Percentiles rank a stretch among this genome's conserved stretches.
Evolutionary conservation across 177 flowering plant species (phyloP).

Genomic region (Vitis hybrid): DNA sequence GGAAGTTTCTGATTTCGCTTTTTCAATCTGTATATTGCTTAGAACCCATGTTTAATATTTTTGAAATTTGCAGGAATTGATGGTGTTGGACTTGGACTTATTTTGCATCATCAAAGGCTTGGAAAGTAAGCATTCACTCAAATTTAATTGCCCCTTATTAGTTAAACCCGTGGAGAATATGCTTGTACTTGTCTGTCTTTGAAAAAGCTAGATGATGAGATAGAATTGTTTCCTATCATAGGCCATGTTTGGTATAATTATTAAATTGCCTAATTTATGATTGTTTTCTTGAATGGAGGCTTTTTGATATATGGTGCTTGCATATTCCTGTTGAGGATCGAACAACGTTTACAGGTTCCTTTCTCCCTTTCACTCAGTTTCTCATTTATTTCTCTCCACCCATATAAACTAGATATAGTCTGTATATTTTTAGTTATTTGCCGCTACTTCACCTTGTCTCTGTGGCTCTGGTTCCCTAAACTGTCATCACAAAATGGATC

Average conservation of each 20-base stretch:
- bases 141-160: background rate
- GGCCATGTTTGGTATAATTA: background rate
- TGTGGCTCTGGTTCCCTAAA: too few species aligned
- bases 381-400: background rate
- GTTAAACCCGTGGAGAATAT: background rate
- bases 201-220: too few species aligned
- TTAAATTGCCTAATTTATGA: background rate
- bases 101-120: slow-evolving; percentile 46
- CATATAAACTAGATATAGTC: background rate
- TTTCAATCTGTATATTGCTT: too few species aligned
- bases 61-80: slow-evolving; percentile 44
- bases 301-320: slow-evolving; percentile 70
- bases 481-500: too few species aligned
- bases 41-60: background rate
- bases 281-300: slow-evolving; percentile 35
- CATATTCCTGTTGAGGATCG: slow-evolving; percentile 70
- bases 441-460: too few species aligned
- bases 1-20: too few species aligned
- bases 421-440: background rate
- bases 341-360: slow-evolving; percentile 59
- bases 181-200: too few species aligned
- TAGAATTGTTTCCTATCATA: background rate
- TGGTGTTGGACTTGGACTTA: slow-evolving; percentile 69
- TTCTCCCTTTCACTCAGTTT: background rate
- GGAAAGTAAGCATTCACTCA: slow-evolving; percentile 44